A percentile compares a stretch with the other conserved stretches of the same genome.
Evolutionary conservation across 192 early-diverging fungal species (phyloP).

Genomic region (Phycomyces blakesleeanus): DNA sequence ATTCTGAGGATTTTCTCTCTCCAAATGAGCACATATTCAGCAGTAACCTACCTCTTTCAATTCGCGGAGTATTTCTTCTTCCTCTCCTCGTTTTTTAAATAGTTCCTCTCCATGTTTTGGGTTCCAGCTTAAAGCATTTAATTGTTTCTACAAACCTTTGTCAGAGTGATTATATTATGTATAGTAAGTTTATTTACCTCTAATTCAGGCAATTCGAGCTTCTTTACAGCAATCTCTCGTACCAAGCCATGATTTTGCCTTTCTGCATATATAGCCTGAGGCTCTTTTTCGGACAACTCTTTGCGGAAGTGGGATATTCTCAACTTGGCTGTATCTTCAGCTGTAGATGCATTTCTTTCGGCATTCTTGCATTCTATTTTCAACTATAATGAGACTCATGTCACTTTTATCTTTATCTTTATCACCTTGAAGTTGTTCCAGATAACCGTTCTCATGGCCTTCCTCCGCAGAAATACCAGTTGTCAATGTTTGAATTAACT

Average conservation of each 20-base stretch:
- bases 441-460: conserved; percentile 92
- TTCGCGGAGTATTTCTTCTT: conserved; percentile 25
- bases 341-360: conserved; percentile 58
- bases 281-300: conserved; percentile 66
- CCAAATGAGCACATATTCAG: neutral
- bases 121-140: conserved; percentile 39
- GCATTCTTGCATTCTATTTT: conserved; percentile 60
- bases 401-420: neutral
- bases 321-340: conserved; percentile 76
- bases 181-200: conserved; percentile 10
- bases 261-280: conserved; percentile 63
- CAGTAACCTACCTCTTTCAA: conserved; percentile 36
- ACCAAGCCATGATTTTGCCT: conserved; percentile 64
- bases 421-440: conserved; percentile 87
- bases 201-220: conserved; percentile 6
- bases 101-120: conserved; percentile 41
- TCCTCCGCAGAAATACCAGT: conserved; percentile 89
- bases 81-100: conserved; percentile 23
- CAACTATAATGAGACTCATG: neutral
- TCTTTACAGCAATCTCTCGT: conserved; percentile 28
- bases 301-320: conserved; percentile 72
- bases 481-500: conserved; percentile 88
- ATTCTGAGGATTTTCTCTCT: neutral
- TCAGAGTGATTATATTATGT: neutral
- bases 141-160: conserved; percentile 10